A percentile compares a stretch with the other conserved stretches of the same genome.
These are phyloP conservation scores for Hibiscus tridactylites DNA, from an alignment of 345 rosid species.

Conservation along the genomic window DNA sequence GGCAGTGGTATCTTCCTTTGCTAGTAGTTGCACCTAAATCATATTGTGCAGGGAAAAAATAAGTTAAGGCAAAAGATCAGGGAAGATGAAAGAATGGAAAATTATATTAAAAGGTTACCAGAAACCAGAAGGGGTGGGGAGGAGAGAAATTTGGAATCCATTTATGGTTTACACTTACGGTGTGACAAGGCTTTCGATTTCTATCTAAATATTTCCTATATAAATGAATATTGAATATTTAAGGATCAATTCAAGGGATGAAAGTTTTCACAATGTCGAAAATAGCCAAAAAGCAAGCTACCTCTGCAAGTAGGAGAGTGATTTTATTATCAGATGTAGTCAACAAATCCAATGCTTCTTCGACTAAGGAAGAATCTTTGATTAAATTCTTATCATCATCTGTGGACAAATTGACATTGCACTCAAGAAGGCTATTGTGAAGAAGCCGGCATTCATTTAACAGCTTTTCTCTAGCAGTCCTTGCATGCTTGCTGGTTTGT, in stretches of 20 bases:
- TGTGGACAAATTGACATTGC: constrained; percentile 35
- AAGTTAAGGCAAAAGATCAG: neutral
- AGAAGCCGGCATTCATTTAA: constrained; percentile 58
- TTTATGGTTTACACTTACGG: neutral
- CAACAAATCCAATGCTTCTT: constrained; percentile 50
- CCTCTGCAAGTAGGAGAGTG: constrained; percentile 3
- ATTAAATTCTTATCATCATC: constrained; percentile 32
- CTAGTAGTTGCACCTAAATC: constrained; percentile 42
- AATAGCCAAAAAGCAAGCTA: neutral
- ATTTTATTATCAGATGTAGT: constrained; percentile 49
- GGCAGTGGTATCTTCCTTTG: constrained; percentile 32
- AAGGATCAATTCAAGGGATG: constrained; percentile 1
- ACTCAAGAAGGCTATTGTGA: constrained; percentile 49
- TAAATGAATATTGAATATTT: neutral
- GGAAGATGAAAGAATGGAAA: neutral
- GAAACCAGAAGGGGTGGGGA: neutral
- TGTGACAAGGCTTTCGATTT: neutral
- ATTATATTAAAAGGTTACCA: neutral
- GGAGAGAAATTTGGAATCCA: neutral
- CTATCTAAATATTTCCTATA: neutral
- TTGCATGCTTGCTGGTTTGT: constrained; percentile 28
- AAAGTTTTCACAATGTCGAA: neutral
- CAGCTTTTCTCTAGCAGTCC: constrained; percentile 46
- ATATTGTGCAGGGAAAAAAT: neutral
- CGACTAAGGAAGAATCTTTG: constrained; percentile 34